Evolutionary conservation across 2,329 filamentous ascomycete species (phyloP).

Genomic region (Verticillium nonalfalfae): DNA sequence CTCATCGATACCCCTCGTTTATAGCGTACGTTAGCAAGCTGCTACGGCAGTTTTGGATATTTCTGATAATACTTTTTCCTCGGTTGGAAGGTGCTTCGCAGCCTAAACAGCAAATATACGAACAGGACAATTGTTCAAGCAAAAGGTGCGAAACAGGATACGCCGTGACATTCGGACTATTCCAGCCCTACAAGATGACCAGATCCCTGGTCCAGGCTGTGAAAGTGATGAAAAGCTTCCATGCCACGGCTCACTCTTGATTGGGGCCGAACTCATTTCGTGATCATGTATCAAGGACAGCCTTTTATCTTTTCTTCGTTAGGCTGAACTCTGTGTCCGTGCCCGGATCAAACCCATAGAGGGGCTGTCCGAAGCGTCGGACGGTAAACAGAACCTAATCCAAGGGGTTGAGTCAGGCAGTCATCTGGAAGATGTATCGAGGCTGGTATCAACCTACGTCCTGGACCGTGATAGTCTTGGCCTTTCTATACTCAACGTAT

Average conservation of each 20-base stretch:
- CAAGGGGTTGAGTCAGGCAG: conserved; percentile 1
- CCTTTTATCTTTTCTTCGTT: not conserved
- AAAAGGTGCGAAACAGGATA: not conserved
- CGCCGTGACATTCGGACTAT: too few relatives aligned
- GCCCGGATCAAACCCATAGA: conserved; percentile 52
- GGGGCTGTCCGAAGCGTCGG: conserved; percentile 38
- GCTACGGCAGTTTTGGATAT: not conserved
- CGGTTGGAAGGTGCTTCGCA: not conserved
- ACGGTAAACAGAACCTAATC: conserved; percentile 48
- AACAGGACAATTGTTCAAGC: not conserved
- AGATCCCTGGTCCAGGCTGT: not conserved
- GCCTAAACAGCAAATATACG: not conserved
- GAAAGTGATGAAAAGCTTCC: not conserved
- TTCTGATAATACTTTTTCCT: not conserved
- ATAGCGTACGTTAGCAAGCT: not conserved
- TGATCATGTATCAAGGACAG: too few relatives aligned
- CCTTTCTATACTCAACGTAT: conserved; percentile 45
- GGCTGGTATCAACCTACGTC: conserved; percentile 43
- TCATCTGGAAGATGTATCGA: not conserved
- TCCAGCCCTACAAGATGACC: too few relatives aligned
- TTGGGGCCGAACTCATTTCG: not conserved
- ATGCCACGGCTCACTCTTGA: not conserved
- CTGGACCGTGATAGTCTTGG: conserved; percentile 56
- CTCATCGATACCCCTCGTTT: conserved; percentile 9
- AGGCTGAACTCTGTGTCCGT: conserved; percentile 8